Percentiles rank a stretch among this genome's conserved stretches.
phyloP scores from a whole-genome alignment of 2,329 filamentous ascomycete species.

The Aspergillus felis region DNA sequence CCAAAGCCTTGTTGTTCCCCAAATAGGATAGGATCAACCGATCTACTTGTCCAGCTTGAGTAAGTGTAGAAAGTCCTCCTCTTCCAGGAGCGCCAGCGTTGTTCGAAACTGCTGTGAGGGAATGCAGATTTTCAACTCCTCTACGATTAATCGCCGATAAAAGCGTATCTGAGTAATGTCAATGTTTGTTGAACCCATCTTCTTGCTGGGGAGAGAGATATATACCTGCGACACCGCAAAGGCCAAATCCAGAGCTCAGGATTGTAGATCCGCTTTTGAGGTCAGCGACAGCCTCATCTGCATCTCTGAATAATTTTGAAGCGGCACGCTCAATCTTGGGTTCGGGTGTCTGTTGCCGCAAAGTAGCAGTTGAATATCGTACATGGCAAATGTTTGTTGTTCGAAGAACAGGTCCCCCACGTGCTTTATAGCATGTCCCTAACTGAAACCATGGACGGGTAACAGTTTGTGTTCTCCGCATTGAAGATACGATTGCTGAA shows the following conservation, averaged over 20 bases:
- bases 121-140: conserved; percentile 51
- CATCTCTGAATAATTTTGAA: conserved; percentile 42
- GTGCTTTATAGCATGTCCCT: conserved; percentile 13
- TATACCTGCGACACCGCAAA: conserved; percentile 69
- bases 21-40: conserved; percentile 72
- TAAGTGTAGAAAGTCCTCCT: conserved; percentile 65
- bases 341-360: conserved; percentile 13
- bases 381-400: conserved; percentile 1
- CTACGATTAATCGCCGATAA: conserved; percentile 63
- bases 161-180: conserved; percentile 55
- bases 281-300: conserved; percentile 67
- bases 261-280: conserved; percentile 67
- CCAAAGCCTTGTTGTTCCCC: conserved; percentile 71
- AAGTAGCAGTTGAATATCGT: conserved; percentile 20
- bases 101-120: conserved; percentile 73
- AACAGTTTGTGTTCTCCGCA: conserved; percentile 20
- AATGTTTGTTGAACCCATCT: neutral
- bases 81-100: conserved; percentile 70
- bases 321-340: conserved; percentile 27
- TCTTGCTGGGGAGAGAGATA: neutral
- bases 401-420: conserved; percentile 8
- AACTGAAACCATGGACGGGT: conserved; percentile 21
- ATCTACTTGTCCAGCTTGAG: conserved; percentile 65
- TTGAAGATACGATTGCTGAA: conserved; percentile 17
- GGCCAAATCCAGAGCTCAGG: conserved; percentile 75